Percentiles rank a stretch among this genome's conserved stretches.
These are phyloP conservation scores for Stygiomarasmius scandens DNA, from an alignment of 1,284 basidiomycete species.

Conservation along the genomic window DNA sequence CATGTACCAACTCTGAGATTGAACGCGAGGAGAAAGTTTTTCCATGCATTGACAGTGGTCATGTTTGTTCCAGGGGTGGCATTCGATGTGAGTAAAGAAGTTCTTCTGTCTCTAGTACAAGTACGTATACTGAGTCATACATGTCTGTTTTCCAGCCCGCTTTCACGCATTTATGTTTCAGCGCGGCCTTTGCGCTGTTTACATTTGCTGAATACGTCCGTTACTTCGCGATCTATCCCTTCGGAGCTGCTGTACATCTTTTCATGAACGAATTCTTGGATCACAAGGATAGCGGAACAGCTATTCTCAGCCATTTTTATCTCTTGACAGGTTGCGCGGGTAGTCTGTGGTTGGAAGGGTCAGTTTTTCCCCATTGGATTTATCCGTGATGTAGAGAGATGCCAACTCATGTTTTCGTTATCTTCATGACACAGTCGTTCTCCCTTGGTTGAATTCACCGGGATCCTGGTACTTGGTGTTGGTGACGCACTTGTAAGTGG, in stretches of 20 bases:
- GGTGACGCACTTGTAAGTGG: slow-evolving; percentile 87
- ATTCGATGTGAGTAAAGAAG: slow-evolving; percentile 74
- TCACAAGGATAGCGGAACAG: slow-evolving; percentile 93
- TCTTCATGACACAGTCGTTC: slow-evolving; percentile 52
- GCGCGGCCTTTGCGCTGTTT: slow-evolving; percentile 90
- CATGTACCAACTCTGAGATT: slow-evolving; percentile 87
- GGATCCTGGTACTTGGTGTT: slow-evolving; percentile 87
- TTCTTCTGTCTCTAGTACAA: slow-evolving; percentile 2
- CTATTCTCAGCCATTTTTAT: slow-evolving; percentile 97
- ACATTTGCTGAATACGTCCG: slow-evolving; percentile 96
- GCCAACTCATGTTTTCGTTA: slow-evolving; percentile 11
- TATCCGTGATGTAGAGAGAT: slow-evolving; percentile 10
- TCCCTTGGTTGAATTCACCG: slow-evolving; percentile 81
- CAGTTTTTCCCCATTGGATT: slow-evolving; percentile 33
- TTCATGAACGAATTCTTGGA: slow-evolving; percentile 99
- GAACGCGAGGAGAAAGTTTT: slow-evolving; percentile 97
- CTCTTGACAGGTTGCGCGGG: slow-evolving; percentile 93
- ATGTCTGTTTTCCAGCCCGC: slow-evolving; percentile 68
- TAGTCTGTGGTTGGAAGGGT: slow-evolving; percentile 95
- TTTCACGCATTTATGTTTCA: slow-evolving; percentile 94
- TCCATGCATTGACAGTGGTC: slow-evolving; percentile 92
- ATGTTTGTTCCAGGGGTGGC: slow-evolving; percentile 97
- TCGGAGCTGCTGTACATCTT: slow-evolving; percentile 91
- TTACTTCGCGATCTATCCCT: slow-evolving; percentile 97
- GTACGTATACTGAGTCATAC: slow-evolving; percentile 16